These are phyloP conservation scores for Kwoniella shandongensis DNA, from an alignment of 768 basidiomycete species.

Conservation along the genomic window DNA sequence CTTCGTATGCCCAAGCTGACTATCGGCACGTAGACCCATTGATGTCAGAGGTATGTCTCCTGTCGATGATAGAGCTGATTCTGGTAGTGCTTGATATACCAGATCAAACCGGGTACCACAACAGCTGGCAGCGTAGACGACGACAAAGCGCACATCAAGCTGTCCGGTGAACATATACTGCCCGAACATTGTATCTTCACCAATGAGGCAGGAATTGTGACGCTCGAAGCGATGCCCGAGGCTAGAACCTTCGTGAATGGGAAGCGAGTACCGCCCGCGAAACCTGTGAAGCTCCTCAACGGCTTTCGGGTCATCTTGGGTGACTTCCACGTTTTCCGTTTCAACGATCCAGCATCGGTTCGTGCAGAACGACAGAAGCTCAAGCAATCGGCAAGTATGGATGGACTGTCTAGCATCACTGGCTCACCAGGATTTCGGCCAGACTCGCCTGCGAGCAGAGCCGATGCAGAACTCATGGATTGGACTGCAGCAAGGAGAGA, in stretches of 20 bases:
- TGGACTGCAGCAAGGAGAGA: constrained; percentile 98
- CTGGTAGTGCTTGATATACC: constrained; percentile 58
- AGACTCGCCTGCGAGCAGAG: constrained; percentile 26
- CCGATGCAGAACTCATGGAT: constrained; percentile 59
- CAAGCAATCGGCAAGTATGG: constrained; percentile 31
- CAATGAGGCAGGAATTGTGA: constrained; percentile 79
- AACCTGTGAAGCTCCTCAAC: constrained; percentile 81
- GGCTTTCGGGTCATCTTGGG: constrained; percentile 97
- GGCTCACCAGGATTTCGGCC: constrained; percentile 20
- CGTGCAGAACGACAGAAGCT: constrained; percentile 38
- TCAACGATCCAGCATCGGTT: constrained; percentile 59
- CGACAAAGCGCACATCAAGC: constrained; percentile 76
- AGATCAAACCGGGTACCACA: constrained; percentile 81
- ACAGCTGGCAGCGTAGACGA: constrained; percentile 82
- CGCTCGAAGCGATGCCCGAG: constrained; percentile 72
- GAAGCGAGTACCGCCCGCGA: constrained; percentile 72
- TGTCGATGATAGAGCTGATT: not conserved
- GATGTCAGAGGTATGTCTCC: constrained; percentile 79
- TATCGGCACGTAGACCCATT: constrained; percentile 71
- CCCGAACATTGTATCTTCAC: constrained; percentile 92
- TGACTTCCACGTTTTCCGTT: constrained; percentile 95
- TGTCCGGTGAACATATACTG: constrained; percentile 87
- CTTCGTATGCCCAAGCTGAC: constrained; percentile 6
- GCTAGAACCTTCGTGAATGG: constrained; percentile 85
- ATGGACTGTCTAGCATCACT: constrained; percentile 17